A percentile compares a stretch with the other conserved stretches of the same genome.
These are phyloP conservation scores for Taxillus chinensis DNA, from an alignment of 164 flowering plant species.

Conservation along the genomic window DNA sequence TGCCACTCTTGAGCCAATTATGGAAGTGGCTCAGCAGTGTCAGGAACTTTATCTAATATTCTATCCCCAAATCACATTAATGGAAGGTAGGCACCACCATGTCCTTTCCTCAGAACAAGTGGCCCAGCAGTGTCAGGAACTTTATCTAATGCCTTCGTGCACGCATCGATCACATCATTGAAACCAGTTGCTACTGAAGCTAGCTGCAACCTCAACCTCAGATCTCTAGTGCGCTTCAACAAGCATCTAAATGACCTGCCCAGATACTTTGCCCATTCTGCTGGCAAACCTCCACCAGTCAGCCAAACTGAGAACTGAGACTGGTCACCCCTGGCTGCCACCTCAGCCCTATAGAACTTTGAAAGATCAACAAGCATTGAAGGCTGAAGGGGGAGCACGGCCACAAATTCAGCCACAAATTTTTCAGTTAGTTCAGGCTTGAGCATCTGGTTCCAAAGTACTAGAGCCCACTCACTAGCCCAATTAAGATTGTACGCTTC, in stretches of 20 bases:
- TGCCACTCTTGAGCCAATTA: too few species aligned
- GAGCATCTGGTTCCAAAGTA: conserved; percentile 95
- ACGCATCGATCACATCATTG: conserved; percentile 55
- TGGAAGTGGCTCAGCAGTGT: conserved; percentile 63
- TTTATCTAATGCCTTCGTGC: conserved; percentile 53
- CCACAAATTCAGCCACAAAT: conserved; percentile 88
- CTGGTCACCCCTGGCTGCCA: conserved; percentile 90
- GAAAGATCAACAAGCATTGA: conserved; percentile 82
- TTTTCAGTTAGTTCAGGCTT: conserved; percentile 84
- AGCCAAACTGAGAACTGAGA: conserved; percentile 96
- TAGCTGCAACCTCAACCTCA: conserved; percentile 58
- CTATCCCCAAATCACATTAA: conserved; percentile 73
- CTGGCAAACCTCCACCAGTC: conserved; percentile 88
- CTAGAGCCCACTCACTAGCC: conserved; percentile 92
- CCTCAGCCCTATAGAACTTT: conserved; percentile 75
- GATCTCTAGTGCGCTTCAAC: conserved; percentile 77
- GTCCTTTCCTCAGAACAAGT: conserved; percentile 85
- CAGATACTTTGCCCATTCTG: conserved; percentile 87
- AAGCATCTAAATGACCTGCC: conserved; percentile 81
- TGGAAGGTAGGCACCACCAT: conserved; percentile 95
- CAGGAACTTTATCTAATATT: conserved; percentile 71
- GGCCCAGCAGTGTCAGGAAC: conserved; percentile 87
- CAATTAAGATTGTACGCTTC: conserved; percentile 91
- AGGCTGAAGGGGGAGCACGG: conserved; percentile 85
- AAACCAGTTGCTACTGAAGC: conserved; percentile 85